Conservation (phyloP, 495 filamentous ascomycete species). For the Neurospora discreta region DNA sequence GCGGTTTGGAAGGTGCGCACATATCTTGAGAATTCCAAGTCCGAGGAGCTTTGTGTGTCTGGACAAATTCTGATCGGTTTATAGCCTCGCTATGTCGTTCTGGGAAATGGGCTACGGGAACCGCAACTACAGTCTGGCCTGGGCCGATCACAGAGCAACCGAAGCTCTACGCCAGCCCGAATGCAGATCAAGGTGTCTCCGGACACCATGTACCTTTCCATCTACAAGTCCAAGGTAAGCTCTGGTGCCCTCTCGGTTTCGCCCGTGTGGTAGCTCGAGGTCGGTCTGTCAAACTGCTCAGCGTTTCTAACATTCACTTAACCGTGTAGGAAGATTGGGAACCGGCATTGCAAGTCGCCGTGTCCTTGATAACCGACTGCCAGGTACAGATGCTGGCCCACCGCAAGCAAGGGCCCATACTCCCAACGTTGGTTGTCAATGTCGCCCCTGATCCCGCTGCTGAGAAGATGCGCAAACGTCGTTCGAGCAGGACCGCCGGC, state of each 20-base stretch:
- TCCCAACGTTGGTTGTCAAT: slow-evolving; percentile 40
- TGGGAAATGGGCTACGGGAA: slow-evolving; percentile 23
- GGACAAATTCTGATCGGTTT: slow-evolving; percentile 1
- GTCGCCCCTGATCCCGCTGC: slow-evolving; percentile 37
- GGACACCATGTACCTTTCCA: slow-evolving; percentile 36
- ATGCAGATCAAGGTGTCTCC: slow-evolving; percentile 16
- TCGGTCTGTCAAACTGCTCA: not conserved
- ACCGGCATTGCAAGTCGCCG: slow-evolving; percentile 36
- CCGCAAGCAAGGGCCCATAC: slow-evolving; percentile 39
- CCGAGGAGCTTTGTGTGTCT: not conserved
- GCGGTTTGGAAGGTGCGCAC: slow-evolving; percentile 45
- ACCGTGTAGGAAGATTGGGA: slow-evolving; percentile 36
- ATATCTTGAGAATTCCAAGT: not conserved
- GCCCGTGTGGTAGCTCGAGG: not conserved
- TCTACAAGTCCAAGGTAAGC: slow-evolving; percentile 44
- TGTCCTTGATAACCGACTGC: slow-evolving; percentile 39
- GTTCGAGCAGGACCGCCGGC: slow-evolving; percentile 44
- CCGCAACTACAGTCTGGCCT: slow-evolving; percentile 4
- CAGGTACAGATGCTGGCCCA: slow-evolving; percentile 41
- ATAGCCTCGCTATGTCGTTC: slow-evolving; percentile 37
- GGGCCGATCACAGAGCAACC: slow-evolving; percentile 15
- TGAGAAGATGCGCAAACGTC: slow-evolving; percentile 43
- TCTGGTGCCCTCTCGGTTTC: slow-evolving; percentile 9
- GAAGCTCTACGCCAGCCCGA: slow-evolving; percentile 17
- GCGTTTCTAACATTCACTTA: slow-evolving; percentile 1